phyloP scores from a whole-genome alignment of 2,329 filamentous ascomycete species.

The Ophiostoma novo-ulmi region DNA sequence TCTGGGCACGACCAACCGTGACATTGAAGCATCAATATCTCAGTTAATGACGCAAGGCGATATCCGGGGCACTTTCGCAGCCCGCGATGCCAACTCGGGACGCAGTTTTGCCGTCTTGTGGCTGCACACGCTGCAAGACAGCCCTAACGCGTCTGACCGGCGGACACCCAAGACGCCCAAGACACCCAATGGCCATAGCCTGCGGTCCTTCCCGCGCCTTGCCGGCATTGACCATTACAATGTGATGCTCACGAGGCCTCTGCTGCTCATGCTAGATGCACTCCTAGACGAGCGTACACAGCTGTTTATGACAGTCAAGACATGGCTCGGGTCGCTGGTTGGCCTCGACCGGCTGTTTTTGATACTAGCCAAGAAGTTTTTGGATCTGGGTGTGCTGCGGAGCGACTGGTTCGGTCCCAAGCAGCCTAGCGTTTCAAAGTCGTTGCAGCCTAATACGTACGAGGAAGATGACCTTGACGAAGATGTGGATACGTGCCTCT shows the following conservation, averaged over 20 bases:
- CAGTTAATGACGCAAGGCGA: constrained; percentile 59
- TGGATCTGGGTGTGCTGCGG: constrained; percentile 49
- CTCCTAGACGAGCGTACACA: constrained; percentile 68
- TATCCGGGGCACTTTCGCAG: constrained; percentile 43
- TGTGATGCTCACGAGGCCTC: constrained; percentile 70
- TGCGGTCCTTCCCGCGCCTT: constrained; percentile 40
- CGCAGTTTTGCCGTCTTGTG: constrained; percentile 71
- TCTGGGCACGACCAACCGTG: constrained; percentile 60
- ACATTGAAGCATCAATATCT: constrained; percentile 74
- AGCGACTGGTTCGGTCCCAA: neutral
- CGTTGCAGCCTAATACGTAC: neutral
- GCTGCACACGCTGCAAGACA: constrained; percentile 69
- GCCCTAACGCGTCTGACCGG: constrained; percentile 44
- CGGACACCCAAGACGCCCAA: constrained; percentile 47
- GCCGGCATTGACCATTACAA: constrained; percentile 60
- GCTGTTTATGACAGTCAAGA: constrained; percentile 68
- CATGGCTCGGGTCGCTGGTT: constrained; percentile 68
- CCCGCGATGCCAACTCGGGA: constrained; percentile 54
- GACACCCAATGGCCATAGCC: constrained; percentile 34
- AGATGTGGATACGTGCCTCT: constrained; percentile 68
- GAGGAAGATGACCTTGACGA: constrained; percentile 59
- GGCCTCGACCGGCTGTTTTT: constrained; percentile 60
- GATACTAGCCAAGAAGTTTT: constrained; percentile 55
- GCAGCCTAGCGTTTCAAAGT: constrained; percentile 31
- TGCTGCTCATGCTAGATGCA: constrained; percentile 76